phyloP scores from a whole-genome alignment of 2,329 filamentous ascomycete species.

The Lecanicillium sp. region DNA sequence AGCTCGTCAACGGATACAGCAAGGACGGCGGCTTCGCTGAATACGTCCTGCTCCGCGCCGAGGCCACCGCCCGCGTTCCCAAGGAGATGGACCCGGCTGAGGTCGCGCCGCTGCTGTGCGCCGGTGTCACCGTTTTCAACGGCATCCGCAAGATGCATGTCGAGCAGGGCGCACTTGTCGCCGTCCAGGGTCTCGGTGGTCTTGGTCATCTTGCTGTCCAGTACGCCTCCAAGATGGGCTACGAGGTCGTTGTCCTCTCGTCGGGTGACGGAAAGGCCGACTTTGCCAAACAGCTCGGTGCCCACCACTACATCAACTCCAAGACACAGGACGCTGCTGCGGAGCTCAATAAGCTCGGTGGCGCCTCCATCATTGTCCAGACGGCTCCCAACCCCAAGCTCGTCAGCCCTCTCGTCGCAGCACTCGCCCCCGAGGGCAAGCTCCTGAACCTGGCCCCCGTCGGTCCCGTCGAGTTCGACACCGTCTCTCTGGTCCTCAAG shows the following conservation, averaged over 20 bases:
- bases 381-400: conserved; percentile 56
- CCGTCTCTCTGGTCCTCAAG: conserved; percentile 34
- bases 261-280: conserved; percentile 60
- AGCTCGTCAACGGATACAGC: conserved; percentile 54
- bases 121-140: conserved; percentile 60
- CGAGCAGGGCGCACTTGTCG: conserved; percentile 47
- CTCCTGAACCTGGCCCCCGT: conserved; percentile 53
- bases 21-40: conserved; percentile 63
- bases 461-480: conserved; percentile 40
- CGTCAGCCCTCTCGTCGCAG: conserved; percentile 47
- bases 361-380: conserved; percentile 54
- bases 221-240: conserved; percentile 71
- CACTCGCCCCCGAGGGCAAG: conserved; percentile 49
- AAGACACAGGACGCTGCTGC: conserved; percentile 42
- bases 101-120: conserved; percentile 56
- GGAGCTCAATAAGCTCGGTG: conserved; percentile 51
- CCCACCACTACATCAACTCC: conserved; percentile 44
- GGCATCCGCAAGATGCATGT: conserved; percentile 48
- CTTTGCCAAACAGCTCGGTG: conserved; percentile 50
- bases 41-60: conserved; percentile 53
- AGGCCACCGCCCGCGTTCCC: conserved; percentile 55
- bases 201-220: conserved; percentile 74
- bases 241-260: conserved; percentile 62
- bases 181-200: conserved; percentile 65
- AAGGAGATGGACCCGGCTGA: conserved; percentile 44